A percentile compares a stretch with the other conserved stretches of the same genome.
Evolutionary conservation across 2,329 filamentous ascomycete species (phyloP).

Genomic region (Hypoxylon sp.): DNA sequence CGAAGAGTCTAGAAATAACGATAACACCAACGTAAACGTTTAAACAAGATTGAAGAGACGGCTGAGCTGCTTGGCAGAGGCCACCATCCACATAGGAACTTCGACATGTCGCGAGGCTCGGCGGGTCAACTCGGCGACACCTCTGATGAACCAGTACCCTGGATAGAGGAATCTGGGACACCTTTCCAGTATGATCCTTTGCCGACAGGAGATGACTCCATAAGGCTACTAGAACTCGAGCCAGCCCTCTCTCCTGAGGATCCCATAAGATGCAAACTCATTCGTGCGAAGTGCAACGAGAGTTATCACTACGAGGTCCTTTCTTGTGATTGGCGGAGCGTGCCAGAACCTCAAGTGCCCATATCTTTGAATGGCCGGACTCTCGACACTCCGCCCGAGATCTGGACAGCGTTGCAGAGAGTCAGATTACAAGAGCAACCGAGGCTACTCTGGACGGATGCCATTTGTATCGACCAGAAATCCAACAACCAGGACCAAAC

Average conservation of each 20-base stretch:
- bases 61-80: not conserved
- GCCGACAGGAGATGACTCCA: not conserved
- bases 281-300: conserved; percentile 13
- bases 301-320: conserved; percentile 28
- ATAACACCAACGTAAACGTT: not conserved
- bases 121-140: not conserved
- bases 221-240: conserved; percentile 32
- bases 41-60: not conserved
- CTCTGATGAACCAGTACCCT: conserved; percentile 18
- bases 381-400: conserved; percentile 22
- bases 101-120: conserved; percentile 12
- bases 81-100: not conserved
- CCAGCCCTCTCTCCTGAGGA: conserved; percentile 27
- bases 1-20: not conserved
- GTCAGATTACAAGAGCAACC: conserved; percentile 18
- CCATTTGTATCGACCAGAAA: conserved; percentile 31
- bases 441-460: conserved; percentile 29
- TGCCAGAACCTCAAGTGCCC: conserved; percentile 7
- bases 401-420: conserved; percentile 23
- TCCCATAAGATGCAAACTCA: conserved; percentile 32
- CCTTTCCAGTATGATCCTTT: conserved; percentile 27
- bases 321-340: conserved; percentile 32
- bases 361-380: conserved; percentile 29
- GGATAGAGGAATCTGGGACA: conserved; percentile 30
- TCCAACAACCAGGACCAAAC: not conserved